phyloP scores from a whole-genome alignment of 2,329 filamentous ascomycete species.

The Blastomyces emzantsi region DNA sequence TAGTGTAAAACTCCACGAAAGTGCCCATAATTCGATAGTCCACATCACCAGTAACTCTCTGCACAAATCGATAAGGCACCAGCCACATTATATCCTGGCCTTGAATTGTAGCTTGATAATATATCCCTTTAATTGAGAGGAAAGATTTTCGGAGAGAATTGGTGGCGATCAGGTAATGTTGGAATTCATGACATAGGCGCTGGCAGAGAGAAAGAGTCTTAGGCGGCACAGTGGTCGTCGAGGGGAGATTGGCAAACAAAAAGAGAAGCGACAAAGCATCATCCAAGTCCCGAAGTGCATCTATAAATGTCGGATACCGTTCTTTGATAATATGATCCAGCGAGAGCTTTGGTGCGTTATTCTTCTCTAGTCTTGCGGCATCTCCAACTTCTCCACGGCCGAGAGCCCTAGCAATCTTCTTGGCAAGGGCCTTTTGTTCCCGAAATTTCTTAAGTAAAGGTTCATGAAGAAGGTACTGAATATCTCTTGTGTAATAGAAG shows the following conservation, averaged over 20 bases:
- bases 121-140: slow-evolving; percentile 97
- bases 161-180: slow-evolving; percentile 92
- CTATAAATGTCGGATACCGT: slow-evolving; percentile 93
- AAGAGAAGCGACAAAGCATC: slow-evolving; percentile 96
- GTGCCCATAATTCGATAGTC: slow-evolving; percentile 99
- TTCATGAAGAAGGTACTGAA: slow-evolving; percentile 96
- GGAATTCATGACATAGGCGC: slow-evolving; percentile 85
- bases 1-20: slow-evolving; percentile 98
- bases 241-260: slow-evolving; percentile 92
- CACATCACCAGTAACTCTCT: slow-evolving; percentile 84
- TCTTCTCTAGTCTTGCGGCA: slow-evolving; percentile 83
- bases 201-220: slow-evolving; percentile 97
- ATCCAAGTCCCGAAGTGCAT: slow-evolving; percentile 88
- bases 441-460: slow-evolving; percentile 90
- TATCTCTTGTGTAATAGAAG: slow-evolving; percentile 88
- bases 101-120: slow-evolving; percentile 96
- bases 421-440: slow-evolving; percentile 91
- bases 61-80: slow-evolving; percentile 96
- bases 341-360: slow-evolving; percentile 77
- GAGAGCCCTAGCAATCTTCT: slow-evolving; percentile 91
- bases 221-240: slow-evolving; percentile 76
- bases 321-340: slow-evolving; percentile 97
- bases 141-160: slow-evolving; percentile 92
- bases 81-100: slow-evolving; percentile 96
- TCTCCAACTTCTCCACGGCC: slow-evolving; percentile 86